phyloP scores from a whole-genome alignment of 495 filamentous ascomycete species.

The Achaetomiella virescens region DNA sequence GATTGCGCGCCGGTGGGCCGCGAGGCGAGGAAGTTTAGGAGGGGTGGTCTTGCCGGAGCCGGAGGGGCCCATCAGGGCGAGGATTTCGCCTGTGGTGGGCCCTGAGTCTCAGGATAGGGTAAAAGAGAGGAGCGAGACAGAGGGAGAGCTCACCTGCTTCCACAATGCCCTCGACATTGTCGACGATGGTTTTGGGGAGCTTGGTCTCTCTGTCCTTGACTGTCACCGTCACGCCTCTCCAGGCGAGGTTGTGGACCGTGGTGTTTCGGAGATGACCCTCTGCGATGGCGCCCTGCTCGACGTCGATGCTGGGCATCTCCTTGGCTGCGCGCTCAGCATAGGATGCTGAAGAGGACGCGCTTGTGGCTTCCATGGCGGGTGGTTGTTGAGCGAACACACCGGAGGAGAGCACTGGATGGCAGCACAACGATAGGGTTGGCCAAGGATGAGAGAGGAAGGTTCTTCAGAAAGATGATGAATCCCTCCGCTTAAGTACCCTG shows the following conservation, averaged over 20 bases:
- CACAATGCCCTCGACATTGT: conserved; percentile 46
- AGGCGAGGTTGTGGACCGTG: conserved; percentile 46
- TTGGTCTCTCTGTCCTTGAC: conserved; percentile 65
- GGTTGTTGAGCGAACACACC: not conserved
- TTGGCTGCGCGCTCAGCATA: not conserved
- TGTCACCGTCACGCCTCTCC: conserved; percentile 56
- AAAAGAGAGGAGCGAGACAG: not conserved
- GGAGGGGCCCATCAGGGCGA: conserved; percentile 71
- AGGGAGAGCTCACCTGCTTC: conserved; percentile 35
- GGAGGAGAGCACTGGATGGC: not conserved
- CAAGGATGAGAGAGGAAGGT: not conserved
- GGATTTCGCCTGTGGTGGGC: conserved; percentile 53
- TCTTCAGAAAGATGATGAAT: too few relatives aligned
- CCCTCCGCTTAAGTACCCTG: too few relatives aligned
- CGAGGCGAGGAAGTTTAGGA: conserved; percentile 71
- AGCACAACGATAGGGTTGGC: not conserved
- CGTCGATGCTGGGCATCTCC: conserved; percentile 9
- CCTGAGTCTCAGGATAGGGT: not conserved
- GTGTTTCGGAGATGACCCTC: conserved; percentile 34
- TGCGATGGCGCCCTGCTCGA: conserved; percentile 23
- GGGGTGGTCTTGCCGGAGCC: conserved; percentile 73
- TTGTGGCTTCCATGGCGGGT: conserved; percentile 5
- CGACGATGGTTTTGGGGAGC: conserved; percentile 48
- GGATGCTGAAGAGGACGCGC: conserved; percentile 8
- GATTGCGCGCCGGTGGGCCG: conserved; percentile 43